Conservation (phyloP, 352 stramenopile genomes). For the Nothophytophthora sp. region DNA sequence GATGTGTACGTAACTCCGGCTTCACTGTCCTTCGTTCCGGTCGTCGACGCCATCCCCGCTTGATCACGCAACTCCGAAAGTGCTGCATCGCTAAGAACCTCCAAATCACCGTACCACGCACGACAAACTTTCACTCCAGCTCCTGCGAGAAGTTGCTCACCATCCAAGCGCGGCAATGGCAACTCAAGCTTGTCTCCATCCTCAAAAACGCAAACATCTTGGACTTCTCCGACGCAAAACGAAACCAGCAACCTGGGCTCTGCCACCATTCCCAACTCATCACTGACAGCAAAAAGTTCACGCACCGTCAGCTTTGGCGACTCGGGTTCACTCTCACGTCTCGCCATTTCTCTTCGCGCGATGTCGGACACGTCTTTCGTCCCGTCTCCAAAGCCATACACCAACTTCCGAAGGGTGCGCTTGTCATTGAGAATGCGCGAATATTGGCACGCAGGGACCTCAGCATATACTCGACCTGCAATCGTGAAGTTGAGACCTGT, state of each 20-base stretch:
- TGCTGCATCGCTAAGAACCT: constrained; percentile 28
- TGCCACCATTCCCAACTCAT: not conserved
- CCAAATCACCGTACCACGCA: constrained; percentile 61
- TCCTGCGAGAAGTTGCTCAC: too few species aligned
- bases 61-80: constrained; percentile 25
- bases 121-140: constrained; percentile 14
- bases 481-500: constrained; percentile 74
- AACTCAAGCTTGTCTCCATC: constrained; percentile 32
- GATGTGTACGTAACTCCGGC: constrained; percentile 13
- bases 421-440: constrained; percentile 22
- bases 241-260: constrained; percentile 27
- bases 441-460: constrained; percentile 29
- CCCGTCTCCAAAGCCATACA: constrained; percentile 41
- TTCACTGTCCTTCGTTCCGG: constrained; percentile 7
- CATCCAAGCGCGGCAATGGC: not conserved
- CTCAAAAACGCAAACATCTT: constrained; percentile 25
- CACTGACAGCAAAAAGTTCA: constrained; percentile 18
- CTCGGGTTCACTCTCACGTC: not conserved
- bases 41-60: constrained; percentile 3
- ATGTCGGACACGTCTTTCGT: constrained; percentile 35
- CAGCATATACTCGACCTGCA: constrained; percentile 63
- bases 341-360: constrained; percentile 11
- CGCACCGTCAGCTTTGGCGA: constrained; percentile 5
- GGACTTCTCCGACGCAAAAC: constrained; percentile 11
- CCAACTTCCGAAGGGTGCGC: constrained; percentile 12